These are phyloP conservation scores for Globisporangium mamillatum DNA, from an alignment of 352 stramenopile genomes.

Conservation along the genomic window DNA sequence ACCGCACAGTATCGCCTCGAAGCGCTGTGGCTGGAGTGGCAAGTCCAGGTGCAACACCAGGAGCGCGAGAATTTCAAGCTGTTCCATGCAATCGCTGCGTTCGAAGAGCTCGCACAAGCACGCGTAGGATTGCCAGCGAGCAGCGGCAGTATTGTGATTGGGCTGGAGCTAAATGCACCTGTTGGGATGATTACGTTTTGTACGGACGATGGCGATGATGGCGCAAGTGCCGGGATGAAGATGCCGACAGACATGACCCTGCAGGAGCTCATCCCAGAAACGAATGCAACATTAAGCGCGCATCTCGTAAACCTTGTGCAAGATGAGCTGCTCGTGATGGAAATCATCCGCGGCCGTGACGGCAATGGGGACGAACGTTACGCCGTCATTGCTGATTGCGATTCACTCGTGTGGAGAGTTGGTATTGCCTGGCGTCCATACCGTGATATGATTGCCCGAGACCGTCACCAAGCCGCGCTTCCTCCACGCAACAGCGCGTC, in stretches of 20 bases:
- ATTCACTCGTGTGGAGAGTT: conserved; percentile 24
- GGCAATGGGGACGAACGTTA: not conserved
- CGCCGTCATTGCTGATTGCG: not conserved
- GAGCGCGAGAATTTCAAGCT: not conserved
- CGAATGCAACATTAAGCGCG: conserved; percentile 14
- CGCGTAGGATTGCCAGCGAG: too few relatives aligned
- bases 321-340: conserved; percentile 32
- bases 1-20: conserved; percentile 4
- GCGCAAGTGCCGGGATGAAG: not conserved
- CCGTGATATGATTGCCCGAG: conserved; percentile 12
- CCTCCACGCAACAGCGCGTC: conserved; percentile 12
- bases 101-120: not conserved
- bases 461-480: conserved; percentile 1
- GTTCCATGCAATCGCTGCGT: not conserved
- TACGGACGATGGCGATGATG: not conserved
- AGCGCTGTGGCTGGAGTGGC: conserved; percentile 14
- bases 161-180: conserved; percentile 1
- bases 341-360: conserved; percentile 21
- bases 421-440: conserved; percentile 39
- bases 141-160: not conserved
- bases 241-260: conserved; percentile 15
- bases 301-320: conserved; percentile 24
- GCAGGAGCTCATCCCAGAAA: conserved; percentile 25
- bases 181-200: not conserved
- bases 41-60: not conserved